phyloP scores from a whole-genome alignment of 768 basidiomycete genomes.

The Mycena rosella region DNA sequence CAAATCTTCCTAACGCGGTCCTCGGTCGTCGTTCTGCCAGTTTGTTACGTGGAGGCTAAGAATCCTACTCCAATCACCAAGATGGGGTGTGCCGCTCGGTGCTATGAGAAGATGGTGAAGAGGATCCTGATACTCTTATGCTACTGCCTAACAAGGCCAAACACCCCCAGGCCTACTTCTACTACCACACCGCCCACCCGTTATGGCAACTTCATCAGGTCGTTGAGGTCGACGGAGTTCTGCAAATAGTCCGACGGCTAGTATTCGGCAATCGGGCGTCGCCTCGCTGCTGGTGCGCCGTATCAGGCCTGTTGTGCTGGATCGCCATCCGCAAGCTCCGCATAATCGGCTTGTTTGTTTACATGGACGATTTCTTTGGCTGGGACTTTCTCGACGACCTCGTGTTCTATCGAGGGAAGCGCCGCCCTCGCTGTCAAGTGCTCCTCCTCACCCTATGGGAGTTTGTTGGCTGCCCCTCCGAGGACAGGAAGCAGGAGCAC shows the following conservation, averaged over 20 bases:
- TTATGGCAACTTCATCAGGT: slow-evolving; percentile 51
- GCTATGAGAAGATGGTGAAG: too few species aligned
- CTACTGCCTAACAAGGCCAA: too few species aligned
- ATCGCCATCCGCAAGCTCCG: slow-evolving; percentile 37
- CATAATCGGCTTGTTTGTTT: slow-evolving; percentile 38
- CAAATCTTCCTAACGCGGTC: background rate
- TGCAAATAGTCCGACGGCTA: slow-evolving; percentile 43
- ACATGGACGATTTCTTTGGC: slow-evolving; percentile 43
- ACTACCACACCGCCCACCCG: too few species aligned
- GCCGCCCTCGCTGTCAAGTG: slow-evolving; percentile 40
- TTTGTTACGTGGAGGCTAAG: background rate
- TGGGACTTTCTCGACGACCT: slow-evolving; percentile 43
- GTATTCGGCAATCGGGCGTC: slow-evolving; percentile 46
- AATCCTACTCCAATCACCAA: background rate
- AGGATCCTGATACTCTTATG: too few species aligned
- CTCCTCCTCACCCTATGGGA: slow-evolving; percentile 46
- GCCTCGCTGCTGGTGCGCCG: slow-evolving; percentile 42
- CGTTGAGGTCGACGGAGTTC: slow-evolving; percentile 40
- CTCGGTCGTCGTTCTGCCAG: background rate
- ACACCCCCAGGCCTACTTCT: too few species aligned
- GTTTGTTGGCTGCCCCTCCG: slow-evolving; percentile 39
- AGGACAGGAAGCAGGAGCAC: slow-evolving; percentile 45
- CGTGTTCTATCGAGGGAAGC: slow-evolving; percentile 37
- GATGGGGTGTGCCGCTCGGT: background rate
- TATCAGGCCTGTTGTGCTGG: slow-evolving; percentile 46